These are phyloP conservation scores for Mycena metata DNA, from an alignment of 768 basidiomycete species.

Conservation along the genomic window DNA sequence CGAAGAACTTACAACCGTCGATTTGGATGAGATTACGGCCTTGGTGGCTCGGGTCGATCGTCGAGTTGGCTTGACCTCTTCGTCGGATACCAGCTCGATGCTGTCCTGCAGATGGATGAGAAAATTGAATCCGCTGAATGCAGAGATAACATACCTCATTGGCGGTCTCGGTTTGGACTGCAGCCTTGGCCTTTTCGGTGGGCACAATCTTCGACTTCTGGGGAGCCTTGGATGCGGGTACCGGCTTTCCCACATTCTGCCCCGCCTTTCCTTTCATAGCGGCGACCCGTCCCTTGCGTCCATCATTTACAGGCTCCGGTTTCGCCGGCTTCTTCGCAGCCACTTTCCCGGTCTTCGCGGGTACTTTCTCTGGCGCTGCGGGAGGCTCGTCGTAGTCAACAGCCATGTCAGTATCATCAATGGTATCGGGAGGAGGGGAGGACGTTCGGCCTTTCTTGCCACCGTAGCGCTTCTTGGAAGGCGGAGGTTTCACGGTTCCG, in stretches of 20 bases:
- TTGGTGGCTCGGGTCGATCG: conserved; percentile 26
- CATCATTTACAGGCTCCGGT: conserved; percentile 1
- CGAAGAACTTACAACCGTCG: conserved; percentile 1
- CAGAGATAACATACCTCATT: conserved; percentile 7
- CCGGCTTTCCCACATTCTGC: conserved; percentile 33
- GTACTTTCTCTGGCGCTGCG: conserved; percentile 24
- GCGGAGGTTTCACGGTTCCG: conserved; percentile 26
- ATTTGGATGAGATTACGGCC: conserved; percentile 6
- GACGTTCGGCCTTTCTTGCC: conserved; percentile 50
- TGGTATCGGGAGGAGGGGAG: conserved; percentile 41
- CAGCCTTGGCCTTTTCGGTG: conserved; percentile 12
- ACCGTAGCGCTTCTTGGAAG: conserved; percentile 46
- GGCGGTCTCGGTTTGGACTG: conserved; percentile 7
- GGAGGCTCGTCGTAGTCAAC: conserved; percentile 53
- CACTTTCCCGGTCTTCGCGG: conserved; percentile 10
- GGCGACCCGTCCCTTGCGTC: conserved; percentile 38
- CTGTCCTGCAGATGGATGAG: conserved; percentile 1
- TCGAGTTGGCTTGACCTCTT: conserved; percentile 25
- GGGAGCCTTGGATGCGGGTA: conserved; percentile 24
- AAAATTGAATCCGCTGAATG: not conserved
- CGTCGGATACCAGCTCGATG: conserved; percentile 17
- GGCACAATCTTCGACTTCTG: conserved; percentile 29
- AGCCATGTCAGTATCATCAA: conserved; percentile 31
- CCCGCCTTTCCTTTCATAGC: conserved; percentile 50
- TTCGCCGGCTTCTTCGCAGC: conserved; percentile 11